Evolutionary conservation across 2,329 filamentous ascomycete species (phyloP), one percentile per base, ranked within the genome.

Genomic region (Diaporthe batatas): DNA sequence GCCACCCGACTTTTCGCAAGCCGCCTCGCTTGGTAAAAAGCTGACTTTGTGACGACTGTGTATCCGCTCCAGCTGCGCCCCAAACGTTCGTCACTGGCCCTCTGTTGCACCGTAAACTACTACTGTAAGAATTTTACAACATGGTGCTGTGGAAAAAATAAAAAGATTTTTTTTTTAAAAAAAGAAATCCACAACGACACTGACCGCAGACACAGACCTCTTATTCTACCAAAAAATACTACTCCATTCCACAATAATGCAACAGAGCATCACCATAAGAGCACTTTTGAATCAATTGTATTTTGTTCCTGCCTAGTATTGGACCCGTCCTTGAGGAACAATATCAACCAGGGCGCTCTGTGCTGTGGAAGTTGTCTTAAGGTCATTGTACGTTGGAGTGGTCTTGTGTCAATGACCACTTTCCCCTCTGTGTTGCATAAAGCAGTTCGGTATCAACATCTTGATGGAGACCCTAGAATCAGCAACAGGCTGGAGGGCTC

Each of bases 251-350:
- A 32, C 4, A 14, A 14, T 18, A 14, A 42, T 18, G 39, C 12
- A 39, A 14, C 39, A 14, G 16, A 42, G 39, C 16, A 42, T n/a
- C n/a, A n/a, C n/a, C n/a, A 18, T 42, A 42, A 42, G 16, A 53
- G 49, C 29, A 23, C 23, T 32, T 65, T 74, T 62, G n/a, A 59
- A 58, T 70, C 64, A 74, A 57, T 74, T 72, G 70, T 32, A 59
- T 72, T 72, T 53, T 70, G 54, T 74, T 74, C 55, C 57, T 74
- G 65, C 72, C 65, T 69, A 72, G 59, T 57, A 47, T 69, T 55
- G 51, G n/a, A 47, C 34, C 47, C 51, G 58, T 69, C 55, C 59
- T 65, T 21, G 21, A 47, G 65, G 65, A 55, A 34, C 34, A 64
- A 67, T 47, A 11, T 42, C 53, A 42, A 44, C 49, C 25, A 57